Evolutionary conservation across 768 basidiomycete genomes (phyloP), one percentile per base, ranked within the genome.

Genomic region (Kwoniella bestiolae): DNA sequence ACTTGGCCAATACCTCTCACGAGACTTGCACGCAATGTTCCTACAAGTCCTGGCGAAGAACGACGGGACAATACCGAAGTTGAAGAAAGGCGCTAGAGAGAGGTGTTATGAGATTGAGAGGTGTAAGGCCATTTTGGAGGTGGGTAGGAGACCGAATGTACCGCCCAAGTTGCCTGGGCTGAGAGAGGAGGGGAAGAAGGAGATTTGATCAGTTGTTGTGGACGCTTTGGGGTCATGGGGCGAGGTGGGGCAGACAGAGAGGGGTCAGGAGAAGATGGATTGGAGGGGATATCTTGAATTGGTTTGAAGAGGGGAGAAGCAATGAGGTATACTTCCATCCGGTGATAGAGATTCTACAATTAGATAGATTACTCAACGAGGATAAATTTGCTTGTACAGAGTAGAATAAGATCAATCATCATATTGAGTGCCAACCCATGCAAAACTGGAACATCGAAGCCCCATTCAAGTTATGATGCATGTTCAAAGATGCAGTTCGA

Each of bases 1-100:
- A 49, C 38, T 70, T 5, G 21, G 45, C 6, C 63, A 29, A 16
- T 75, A 70, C 70, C 65, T 78, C 21, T 21, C 59, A 14, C 46
- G 70, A n/a, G 74, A 78, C 49, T 56, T 72, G 5, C 32, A 72
- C 26, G 55, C 26, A 21, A 72, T 73, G 72, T 72, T 70, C 56
- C 34, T 65, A 4, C 8, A 32, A 7, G 63, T 63, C 6, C 31
- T 74, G 5, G 5, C 18, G 14, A 25, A 46, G 16, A 70, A 74
- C 47, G 69, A 61, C 12, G 75, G 73, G 5, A 47, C 55, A 32
- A 56, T 74, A 11, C 75, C 75, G 3, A 28, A 34, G 6, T 28
- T 77, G 50, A 41, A 35, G n/a, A 52, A 60, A 5, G 69, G 65
- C 2, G 51, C 52, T 3, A 65, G 67, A 44, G 75, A 77, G 56